These are phyloP conservation scores for Lipomyces orientalis DNA, from an alignment of 805 yeast genomes.

Conservation along the genomic window DNA sequence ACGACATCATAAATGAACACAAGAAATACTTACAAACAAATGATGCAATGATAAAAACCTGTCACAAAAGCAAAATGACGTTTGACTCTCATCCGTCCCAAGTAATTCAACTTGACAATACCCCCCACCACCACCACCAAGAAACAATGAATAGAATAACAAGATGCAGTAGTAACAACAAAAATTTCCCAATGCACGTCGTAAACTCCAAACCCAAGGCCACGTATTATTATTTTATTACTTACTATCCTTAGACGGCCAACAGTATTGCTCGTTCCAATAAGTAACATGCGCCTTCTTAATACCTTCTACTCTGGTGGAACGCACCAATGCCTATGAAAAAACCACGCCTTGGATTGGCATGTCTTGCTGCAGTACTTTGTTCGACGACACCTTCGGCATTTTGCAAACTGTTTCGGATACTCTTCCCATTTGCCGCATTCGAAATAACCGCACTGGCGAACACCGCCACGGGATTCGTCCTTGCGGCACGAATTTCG, in stretches of 20 bases:
- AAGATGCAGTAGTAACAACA: conserved; percentile 3
- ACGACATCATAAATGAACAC: not conserved
- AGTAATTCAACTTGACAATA: not conserved
- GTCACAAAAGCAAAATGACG: not conserved
- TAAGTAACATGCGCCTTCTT: not conserved
- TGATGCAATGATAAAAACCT: not conserved
- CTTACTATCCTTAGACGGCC: not conserved
- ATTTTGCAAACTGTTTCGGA: conserved; percentile 93
- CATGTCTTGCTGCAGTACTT: conserved; percentile 94
- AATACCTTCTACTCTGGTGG: conserved; percentile 28
- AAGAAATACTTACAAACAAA: not conserved
- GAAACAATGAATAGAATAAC: not conserved
- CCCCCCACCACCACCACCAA: not conserved
- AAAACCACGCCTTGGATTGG: conserved; percentile 89
- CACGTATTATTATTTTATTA: not conserved
- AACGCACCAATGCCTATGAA: conserved; percentile 91
- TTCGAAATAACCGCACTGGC: conserved; percentile 92
- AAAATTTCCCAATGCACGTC: not conserved
- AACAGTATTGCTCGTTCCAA: not conserved
- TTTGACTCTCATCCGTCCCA: not conserved
- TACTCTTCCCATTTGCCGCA: conserved; percentile 94
- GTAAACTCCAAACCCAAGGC: conserved; percentile 4
- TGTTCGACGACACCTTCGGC: conserved; percentile 91
- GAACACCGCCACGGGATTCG: conserved; percentile 82
- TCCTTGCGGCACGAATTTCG: conserved; percentile 92